Evolutionary conservation across 2,329 filamentous ascomycete species (phyloP).

Genomic region (Talaromyces sp.): DNA sequence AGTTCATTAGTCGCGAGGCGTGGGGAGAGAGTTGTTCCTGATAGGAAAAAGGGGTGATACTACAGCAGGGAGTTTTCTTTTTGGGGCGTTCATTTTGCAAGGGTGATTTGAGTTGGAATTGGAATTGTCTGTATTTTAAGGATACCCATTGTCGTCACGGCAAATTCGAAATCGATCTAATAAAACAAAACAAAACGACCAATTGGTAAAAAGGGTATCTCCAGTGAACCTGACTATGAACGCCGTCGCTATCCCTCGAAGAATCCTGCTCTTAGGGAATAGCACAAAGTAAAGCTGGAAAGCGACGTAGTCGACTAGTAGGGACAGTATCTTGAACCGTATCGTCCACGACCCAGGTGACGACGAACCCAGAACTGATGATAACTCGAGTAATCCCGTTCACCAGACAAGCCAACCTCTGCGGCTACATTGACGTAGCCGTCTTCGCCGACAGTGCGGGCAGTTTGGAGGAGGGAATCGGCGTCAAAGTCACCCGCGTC

Average conservation of each 20-base stretch:
- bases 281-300: background rate
- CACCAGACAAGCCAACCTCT: slow-evolving; percentile 35
- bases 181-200: background rate
- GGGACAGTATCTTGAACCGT: background rate
- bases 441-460: slow-evolving; percentile 23
- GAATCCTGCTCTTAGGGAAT: background rate
- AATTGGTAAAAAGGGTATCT: background rate
- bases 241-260: background rate
- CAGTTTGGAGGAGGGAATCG: slow-evolving; percentile 24
- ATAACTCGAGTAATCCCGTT: slow-evolving; percentile 39
- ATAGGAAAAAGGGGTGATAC: background rate
- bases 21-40: slow-evolving; percentile 38
- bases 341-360: background rate
- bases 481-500: slow-evolving; percentile 26
- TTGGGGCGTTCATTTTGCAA: background rate
- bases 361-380: slow-evolving; percentile 31
- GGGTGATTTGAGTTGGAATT: background rate
- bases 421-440: slow-evolving; percentile 43
- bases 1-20: slow-evolving; percentile 64
- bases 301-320: background rate
- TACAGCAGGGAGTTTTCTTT: background rate
- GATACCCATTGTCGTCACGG: background rate
- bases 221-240: background rate
- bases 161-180: background rate
- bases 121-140: background rate